These are phyloP conservation scores for Blakeslea trispora DNA, from an alignment of 371 early-diverging fungal species.

Conservation along the genomic window DNA sequence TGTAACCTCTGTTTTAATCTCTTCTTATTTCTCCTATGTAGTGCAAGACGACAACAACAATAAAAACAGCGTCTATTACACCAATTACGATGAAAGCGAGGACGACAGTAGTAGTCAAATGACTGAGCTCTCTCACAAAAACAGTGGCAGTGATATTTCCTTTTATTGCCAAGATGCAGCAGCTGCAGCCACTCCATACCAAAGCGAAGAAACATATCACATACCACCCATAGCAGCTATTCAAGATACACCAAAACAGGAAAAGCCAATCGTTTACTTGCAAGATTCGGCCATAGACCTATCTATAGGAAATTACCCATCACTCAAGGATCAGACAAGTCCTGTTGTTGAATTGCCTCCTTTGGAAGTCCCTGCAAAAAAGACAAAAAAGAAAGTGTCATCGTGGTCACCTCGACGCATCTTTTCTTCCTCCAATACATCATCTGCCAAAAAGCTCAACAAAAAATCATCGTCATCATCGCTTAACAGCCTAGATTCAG, in stretches of 20 bases:
- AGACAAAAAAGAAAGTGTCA: conserved; percentile 15
- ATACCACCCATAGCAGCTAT: neutral
- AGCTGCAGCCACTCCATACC: too few relatives aligned
- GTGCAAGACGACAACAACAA: neutral
- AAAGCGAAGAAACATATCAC: too few relatives aligned
- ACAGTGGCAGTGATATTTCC: too few relatives aligned
- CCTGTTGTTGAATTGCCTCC: neutral
- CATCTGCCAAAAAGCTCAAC: neutral
- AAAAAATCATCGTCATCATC: conserved; percentile 4
- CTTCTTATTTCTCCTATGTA: neutral
- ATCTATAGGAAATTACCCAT: neutral
- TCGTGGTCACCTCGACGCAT: conserved; percentile 14
- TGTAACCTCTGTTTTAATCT: neutral
- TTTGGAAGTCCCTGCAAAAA: neutral
- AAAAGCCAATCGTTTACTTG: neutral
- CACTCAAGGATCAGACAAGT: neutral
- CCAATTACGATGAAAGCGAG: too few relatives aligned
- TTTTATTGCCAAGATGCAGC: too few relatives aligned
- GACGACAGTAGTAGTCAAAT: too few relatives aligned
- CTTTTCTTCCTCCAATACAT: conserved; percentile 1
- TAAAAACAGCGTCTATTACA: too few relatives aligned
- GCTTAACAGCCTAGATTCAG: neutral
- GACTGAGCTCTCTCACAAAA: too few relatives aligned
- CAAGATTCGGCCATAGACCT: conserved; percentile 21
- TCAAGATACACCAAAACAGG: conserved; percentile 1